These are phyloP conservation scores for Hansenula lynferdii DNA, from an alignment of 1,139 yeast genomes.

Conservation along the genomic window DNA sequence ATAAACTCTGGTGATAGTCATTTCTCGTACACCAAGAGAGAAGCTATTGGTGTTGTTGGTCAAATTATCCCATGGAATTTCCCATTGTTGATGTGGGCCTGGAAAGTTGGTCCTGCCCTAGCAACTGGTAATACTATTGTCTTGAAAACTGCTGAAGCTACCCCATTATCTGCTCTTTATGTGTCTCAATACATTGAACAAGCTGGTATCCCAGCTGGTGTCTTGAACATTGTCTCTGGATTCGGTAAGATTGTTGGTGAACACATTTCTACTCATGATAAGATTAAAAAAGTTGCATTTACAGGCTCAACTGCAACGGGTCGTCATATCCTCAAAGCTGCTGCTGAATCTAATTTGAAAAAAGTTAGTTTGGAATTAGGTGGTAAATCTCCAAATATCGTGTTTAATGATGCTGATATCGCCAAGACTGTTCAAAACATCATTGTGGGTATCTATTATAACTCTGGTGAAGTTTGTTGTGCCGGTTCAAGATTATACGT, in stretches of 20 bases:
- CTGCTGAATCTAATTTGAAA: constrained; percentile 47
- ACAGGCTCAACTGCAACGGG: constrained; percentile 64
- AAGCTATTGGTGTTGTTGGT: constrained; percentile 61
- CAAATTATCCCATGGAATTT: constrained; percentile 66
- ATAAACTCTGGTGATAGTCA: constrained; percentile 50
- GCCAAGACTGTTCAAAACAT: constrained; percentile 41
- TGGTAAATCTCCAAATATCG: constrained; percentile 59
- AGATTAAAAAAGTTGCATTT: constrained; percentile 52
- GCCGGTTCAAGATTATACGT: constrained; percentile 62
- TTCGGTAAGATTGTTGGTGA: constrained; percentile 57
- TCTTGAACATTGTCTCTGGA: constrained; percentile 51
- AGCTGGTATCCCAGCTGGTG: constrained; percentile 57
- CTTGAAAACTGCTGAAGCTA: constrained; percentile 55
- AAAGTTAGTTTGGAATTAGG: constrained; percentile 61
- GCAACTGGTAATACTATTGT: constrained; percentile 59
- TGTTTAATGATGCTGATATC: constrained; percentile 51
- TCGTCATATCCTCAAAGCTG: constrained; percentile 47
- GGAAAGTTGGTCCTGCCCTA: constrained; percentile 61
- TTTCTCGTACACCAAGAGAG: constrained; percentile 42
- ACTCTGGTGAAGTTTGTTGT: constrained; percentile 65
- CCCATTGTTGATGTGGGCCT: constrained; percentile 57
- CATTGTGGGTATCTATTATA: constrained; percentile 42
- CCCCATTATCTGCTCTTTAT: constrained; percentile 56
- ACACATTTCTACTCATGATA: constrained; percentile 47
- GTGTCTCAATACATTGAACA: constrained; percentile 44